Evolutionary conservation across 305 asterid genomes (phyloP).

Genomic region (Ilex paraguariensis): DNA sequence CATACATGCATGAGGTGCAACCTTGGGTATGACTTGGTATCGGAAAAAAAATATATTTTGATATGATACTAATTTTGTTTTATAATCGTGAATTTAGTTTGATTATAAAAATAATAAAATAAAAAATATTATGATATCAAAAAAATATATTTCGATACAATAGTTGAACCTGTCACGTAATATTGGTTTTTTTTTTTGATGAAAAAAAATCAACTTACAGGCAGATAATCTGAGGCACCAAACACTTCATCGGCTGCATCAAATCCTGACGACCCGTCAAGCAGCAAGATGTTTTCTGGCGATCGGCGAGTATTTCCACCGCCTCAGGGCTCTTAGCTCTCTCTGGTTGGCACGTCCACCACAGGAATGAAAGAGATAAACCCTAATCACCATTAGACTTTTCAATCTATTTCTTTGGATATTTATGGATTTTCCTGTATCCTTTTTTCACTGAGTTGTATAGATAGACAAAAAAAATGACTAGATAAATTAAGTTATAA

Average conservation of each 20-base stretch:
- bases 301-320: background rate
- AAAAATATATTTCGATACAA: too few species aligned
- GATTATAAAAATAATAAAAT: too few species aligned
- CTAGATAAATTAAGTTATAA: conserved; percentile 1
- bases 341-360: conserved; percentile 1
- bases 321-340: background rate
- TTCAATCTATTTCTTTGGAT: too few species aligned
- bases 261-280: background rate
- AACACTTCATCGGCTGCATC: background rate
- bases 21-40: too few species aligned
- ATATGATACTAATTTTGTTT: background rate
- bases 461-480: conserved; percentile 6
- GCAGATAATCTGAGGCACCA: conserved; percentile 2
- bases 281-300: conserved; percentile 5
- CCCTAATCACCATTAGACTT: too few species aligned
- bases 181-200: background rate
- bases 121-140: too few species aligned
- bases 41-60: too few species aligned
- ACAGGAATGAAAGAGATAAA: background rate
- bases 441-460: conserved; percentile 11
- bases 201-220: conserved; percentile 2
- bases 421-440: background rate
- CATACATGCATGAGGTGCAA: too few species aligned
- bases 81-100: background rate
- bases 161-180: too few species aligned